A percentile compares a stretch with the other conserved stretches of the same genome.
These are phyloP conservation scores for Mimosa bimucronata DNA, from an alignment of 306 rosid genomes.

Conservation along the genomic window DNA sequence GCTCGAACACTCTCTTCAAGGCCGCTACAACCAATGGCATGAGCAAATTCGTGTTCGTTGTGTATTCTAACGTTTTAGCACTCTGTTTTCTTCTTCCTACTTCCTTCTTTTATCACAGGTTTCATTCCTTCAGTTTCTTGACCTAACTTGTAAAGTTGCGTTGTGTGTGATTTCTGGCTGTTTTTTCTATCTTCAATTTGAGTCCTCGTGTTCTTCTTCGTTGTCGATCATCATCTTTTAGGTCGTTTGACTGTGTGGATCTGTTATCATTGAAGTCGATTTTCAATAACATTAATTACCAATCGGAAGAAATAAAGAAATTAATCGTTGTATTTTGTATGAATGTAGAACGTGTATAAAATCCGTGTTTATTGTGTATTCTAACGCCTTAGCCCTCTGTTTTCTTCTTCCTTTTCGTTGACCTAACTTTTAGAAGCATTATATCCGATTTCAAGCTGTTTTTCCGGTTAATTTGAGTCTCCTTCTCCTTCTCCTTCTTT, in stretches of 20 bases:
- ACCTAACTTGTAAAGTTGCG: background rate
- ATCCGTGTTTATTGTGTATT: constrained; percentile 42
- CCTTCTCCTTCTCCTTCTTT: no score
- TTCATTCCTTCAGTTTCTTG: background rate
- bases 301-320: no score
- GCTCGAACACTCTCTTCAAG: constrained; percentile 44
- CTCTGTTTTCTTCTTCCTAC: constrained; percentile 44
- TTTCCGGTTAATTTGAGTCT: no score
- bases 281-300: no score
- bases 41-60: constrained; percentile 45
- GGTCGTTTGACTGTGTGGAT: background rate
- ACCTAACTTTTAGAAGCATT: no score
- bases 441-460: no score
- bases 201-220: background rate
- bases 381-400: constrained; percentile 47
- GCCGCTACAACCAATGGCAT: constrained; percentile 42
- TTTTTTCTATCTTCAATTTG: background rate
- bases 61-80: constrained; percentile 48
- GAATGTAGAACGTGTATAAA: no score
- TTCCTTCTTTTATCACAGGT: constrained; percentile 48
- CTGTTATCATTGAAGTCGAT: background rate
- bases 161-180: background rate
- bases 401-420: constrained; percentile 37
- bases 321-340: no score
- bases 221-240: background rate